Conservation (phyloP, 495 filamentous ascomycete species). For the Aspergillus olivimuriae region DNA sequence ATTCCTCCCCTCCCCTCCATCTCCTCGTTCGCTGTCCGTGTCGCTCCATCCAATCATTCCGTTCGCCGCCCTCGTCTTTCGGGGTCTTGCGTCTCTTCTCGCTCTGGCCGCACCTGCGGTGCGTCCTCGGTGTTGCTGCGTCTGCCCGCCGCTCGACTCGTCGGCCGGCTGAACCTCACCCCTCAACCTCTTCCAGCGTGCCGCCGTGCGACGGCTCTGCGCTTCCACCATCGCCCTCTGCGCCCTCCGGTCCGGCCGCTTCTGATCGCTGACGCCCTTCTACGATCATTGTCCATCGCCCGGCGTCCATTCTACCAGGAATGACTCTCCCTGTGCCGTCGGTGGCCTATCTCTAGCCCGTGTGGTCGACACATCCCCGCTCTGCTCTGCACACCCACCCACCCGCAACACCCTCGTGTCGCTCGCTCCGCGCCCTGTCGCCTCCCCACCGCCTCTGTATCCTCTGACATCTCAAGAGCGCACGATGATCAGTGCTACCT, state of each 20-base stretch:
- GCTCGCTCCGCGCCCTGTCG: conserved; percentile 17
- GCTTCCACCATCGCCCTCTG: conserved; percentile 22
- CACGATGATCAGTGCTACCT: conserved; percentile 41
- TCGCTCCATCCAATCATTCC: conserved; percentile 15
- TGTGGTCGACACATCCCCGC: conserved; percentile 42
- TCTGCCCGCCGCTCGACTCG: conserved; percentile 30
- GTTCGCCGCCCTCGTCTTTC: too few relatives aligned
- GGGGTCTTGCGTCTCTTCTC: conserved; percentile 18
- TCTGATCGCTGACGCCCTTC: conserved; percentile 16
- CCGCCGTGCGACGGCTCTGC: conserved; percentile 32
- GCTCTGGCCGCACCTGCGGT: conserved; percentile 24
- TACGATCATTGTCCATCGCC: conserved; percentile 19
- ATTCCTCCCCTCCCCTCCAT: conserved; percentile 6
- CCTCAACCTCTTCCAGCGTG: conserved; percentile 28
- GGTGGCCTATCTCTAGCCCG: conserved; percentile 44
- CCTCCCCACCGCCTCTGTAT: conserved; percentile 8
- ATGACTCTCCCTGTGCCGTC: conserved; percentile 39
- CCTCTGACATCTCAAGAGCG: conserved; percentile 9
- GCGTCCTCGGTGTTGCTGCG: conserved; percentile 32
- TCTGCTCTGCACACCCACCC: conserved; percentile 30
- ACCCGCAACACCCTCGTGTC: conserved; percentile 25
- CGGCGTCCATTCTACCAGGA: conserved; percentile 34
- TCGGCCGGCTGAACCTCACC: conserved; percentile 22
- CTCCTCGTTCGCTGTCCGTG: conserved; percentile 3
- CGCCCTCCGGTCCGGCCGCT: conserved; percentile 16